phyloP scores from a whole-genome alignment of 495 filamentous ascomycete genomes.

The Pyronema domesticum region DNA sequence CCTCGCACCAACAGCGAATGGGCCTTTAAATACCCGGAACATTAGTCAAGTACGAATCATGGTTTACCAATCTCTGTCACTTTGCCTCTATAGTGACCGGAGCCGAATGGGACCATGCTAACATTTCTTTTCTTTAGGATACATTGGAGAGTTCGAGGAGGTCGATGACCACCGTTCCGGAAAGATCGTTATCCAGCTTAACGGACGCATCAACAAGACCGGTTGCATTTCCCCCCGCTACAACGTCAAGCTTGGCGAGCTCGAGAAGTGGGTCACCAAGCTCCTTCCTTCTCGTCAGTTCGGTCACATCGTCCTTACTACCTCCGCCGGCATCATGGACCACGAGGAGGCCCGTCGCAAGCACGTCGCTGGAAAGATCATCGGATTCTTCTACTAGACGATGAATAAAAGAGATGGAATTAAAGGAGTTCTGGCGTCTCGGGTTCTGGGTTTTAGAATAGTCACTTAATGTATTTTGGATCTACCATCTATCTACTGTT shows the following conservation, averaged over 20 bases:
- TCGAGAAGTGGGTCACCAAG: slow-evolving; percentile 98
- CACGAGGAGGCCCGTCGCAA: slow-evolving; percentile 97
- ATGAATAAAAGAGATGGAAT: no score
- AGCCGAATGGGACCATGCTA: background rate
- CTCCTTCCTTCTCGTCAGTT: slow-evolving; percentile 97
- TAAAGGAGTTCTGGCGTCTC: no score
- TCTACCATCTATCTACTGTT: no score
- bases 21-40: slow-evolving; percentile 99
- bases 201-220: slow-evolving; percentile 91
- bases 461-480: no score
- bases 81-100: background rate
- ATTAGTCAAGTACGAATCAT: slow-evolving; percentile 74
- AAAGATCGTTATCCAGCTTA: slow-evolving; percentile 94
- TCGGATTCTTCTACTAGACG: slow-evolving; percentile 12
- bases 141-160: slow-evolving; percentile 99
- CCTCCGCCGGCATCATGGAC: slow-evolving; percentile 98
- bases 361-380: slow-evolving; percentile 37
- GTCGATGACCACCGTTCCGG: slow-evolving; percentile 97
- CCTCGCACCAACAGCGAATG: slow-evolving; percentile 67
- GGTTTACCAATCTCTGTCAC: background rate
- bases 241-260: slow-evolving; percentile 89
- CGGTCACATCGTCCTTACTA: slow-evolving; percentile 96
- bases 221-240: slow-evolving; percentile 97
- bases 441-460: no score
- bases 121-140: slow-evolving; percentile 40